Base-by-base conservation (phyloP, 495 filamentous ascomycete species). In the Chaetomium fimeti region DNA sequence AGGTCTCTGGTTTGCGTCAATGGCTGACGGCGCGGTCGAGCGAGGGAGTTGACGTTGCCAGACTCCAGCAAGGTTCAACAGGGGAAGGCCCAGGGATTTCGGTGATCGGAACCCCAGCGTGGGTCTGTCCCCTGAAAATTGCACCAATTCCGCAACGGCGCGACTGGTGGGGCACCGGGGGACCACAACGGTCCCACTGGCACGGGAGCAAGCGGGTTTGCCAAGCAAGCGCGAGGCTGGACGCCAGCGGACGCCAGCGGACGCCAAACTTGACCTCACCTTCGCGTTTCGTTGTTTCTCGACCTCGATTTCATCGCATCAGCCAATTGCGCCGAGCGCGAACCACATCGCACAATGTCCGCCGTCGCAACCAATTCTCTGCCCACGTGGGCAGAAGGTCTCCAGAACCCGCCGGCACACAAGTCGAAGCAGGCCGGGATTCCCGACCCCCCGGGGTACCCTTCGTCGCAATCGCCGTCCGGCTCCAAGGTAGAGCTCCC, bases 381-480 rank as follows among this genome's bases (percentile, higher is more conserved):
- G 38, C 90, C 90, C 42, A 82, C 84, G 83, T 98, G 94, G 94
- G 90, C 90, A 18, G 75, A 85, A 64, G 87, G 91, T 63, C 81
- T 98, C 64, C 86, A 85, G 71, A 85, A 79, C 57, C 85, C 91
- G 24, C 85, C 90, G 53, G 74, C 84, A 38, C 63, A 76, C 43
- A 81, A 75, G 66, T 71, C 82, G 24, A 89, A 89, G 69, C 78
- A 82, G 45, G 72, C 76, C 67, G 82, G 81, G 68, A 87, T 95
- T 66, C 85, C 87, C 60, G 92, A 98, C 77, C 94, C 94, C 28
- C 92, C 92, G 57, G 94, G 94, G 68, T 98, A 86, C 81, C 84
- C 87, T 5, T 70, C 74, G 27, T 80, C 87, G 65, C 76, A 78
- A 25, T 73, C 81, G 45, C 60, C 74, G 16, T 77, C 80, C 20